Evolutionary conservation across 116 monocot species (phyloP).

Genomic region (Iris pallida): DNA sequence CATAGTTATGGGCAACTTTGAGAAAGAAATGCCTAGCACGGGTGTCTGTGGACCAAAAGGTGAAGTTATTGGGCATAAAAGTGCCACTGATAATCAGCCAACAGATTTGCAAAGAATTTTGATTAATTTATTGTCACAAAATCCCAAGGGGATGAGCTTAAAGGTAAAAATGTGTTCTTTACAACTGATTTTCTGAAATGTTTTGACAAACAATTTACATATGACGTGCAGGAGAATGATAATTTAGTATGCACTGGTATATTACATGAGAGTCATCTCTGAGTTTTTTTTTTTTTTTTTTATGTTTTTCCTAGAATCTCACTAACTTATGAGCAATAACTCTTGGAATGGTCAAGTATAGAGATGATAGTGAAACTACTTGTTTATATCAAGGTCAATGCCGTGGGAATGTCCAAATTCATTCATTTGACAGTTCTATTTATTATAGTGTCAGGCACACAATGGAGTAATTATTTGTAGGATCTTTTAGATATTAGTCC

Average conservation of each 20-base stretch:
- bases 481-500: no score
- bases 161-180: conserved; percentile 41
- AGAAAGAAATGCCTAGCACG: conserved; percentile 43
- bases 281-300: background rate
- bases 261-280: no score
- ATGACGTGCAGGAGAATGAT: no score
- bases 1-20: conserved; percentile 25
- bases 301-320: background rate
- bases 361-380: no score
- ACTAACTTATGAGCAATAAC: background rate
- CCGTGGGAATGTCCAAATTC: no score
- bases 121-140: conserved; percentile 48
- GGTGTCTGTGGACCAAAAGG: conserved; percentile 16
- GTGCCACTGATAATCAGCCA: conserved; percentile 19
- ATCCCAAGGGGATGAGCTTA: conserved; percentile 70
- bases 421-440: no score
- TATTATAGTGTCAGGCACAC: no score
- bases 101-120: conserved; percentile 47
- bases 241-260: no score
- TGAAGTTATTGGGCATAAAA: conserved; percentile 18
- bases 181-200: background rate
- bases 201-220: no score
- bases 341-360: no score
- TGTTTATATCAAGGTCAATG: no score
- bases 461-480: no score